A percentile compares a stretch with the other conserved stretches of the same genome.
Evolutionary conservation across 805 yeast species (phyloP).

Genomic region (Alloascoidea africana): DNA sequence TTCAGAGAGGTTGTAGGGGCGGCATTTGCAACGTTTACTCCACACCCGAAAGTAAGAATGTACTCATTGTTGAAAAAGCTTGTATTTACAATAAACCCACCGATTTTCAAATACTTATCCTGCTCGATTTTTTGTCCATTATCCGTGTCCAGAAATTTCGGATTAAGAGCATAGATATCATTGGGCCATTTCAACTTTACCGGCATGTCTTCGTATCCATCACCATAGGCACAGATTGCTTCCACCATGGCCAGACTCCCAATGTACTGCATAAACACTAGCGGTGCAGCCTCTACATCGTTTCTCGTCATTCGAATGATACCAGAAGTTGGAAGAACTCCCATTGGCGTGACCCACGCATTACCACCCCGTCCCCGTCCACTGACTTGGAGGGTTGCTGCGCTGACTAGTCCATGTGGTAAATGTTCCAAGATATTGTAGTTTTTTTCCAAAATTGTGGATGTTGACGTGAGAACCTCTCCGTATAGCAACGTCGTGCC

Average conservation of each 20-base stretch:
- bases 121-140: constrained; percentile 7
- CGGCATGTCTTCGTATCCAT: constrained; percentile 63
- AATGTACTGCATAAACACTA: constrained; percentile 79
- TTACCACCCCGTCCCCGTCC: constrained; percentile 95
- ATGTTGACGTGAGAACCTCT: constrained; percentile 85
- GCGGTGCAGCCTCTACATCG: constrained; percentile 22
- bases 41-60: constrained; percentile 69
- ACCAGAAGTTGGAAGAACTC: constrained; percentile 74
- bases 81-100: constrained; percentile 78
- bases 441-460: constrained; percentile 63
- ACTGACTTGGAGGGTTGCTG: constrained; percentile 73
- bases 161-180: constrained; percentile 60
- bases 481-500: constrained; percentile 64
- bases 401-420: constrained; percentile 54
- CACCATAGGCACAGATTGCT: constrained; percentile 49
- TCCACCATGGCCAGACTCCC: constrained; percentile 73
- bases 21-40: constrained; percentile 69
- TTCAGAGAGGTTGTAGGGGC: constrained; percentile 90
- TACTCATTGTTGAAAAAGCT: constrained; percentile 45
- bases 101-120: constrained; percentile 46
- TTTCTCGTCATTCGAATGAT: constrained; percentile 40
- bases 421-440: constrained; percentile 35
- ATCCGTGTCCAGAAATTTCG: constrained; percentile 9
- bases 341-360: constrained; percentile 89
- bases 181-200: constrained; percentile 92